Base-by-base conservation (phyloP, 768 basidiomycete species). In the Hericium coralloides region DNA sequence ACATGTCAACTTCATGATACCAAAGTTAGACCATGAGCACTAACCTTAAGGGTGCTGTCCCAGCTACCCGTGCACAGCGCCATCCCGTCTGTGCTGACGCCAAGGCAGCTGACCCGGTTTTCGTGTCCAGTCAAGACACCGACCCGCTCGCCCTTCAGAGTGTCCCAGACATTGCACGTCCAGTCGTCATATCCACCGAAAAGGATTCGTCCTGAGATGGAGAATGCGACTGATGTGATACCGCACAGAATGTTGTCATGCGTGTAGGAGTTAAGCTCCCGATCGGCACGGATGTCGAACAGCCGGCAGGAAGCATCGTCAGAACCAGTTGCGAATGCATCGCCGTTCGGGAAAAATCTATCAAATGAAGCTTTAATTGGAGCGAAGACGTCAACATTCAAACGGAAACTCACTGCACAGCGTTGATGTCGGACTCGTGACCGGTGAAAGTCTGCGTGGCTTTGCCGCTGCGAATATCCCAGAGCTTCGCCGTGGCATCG, bases 121-220 rank as follows among this genome's bases (percentile, higher is more conserved):
- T 99, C 95, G 67, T 99, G 95, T 17, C 97, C 95, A 38, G 94
- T 92, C 59, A 99, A 74, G 53, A 99, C 97, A 57, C 95, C 95
- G 41, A 99, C 94, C 56, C 95, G 89, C 71, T 98, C 95, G 55
- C 97, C 97, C 73, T 95, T 97, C 67, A 99, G 79, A 26, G 95
- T 98, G 70, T 99, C 95, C 95, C 95, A 99, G 53, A 98, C 95
- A 69, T 99, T 99, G 78, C 93, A 95, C 63, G 97, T 98, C 91
- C 97, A 98, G 69, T 99, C 95, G 72, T 99, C 95, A 69, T 99
- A 99, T 43, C 95, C 95, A 62, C 97, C 95, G 64, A 99, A 99
- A 39, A 99, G 79, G 65, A 99, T 92, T 58, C 95, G 89, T 38
- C 95, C 95, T 25, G 95, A 98, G 64, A 92, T 91, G 4, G 95